Base-by-base conservation (phyloP, 2,329 filamentous ascomycete genomes). In the Fusarium anguioides region DNA sequence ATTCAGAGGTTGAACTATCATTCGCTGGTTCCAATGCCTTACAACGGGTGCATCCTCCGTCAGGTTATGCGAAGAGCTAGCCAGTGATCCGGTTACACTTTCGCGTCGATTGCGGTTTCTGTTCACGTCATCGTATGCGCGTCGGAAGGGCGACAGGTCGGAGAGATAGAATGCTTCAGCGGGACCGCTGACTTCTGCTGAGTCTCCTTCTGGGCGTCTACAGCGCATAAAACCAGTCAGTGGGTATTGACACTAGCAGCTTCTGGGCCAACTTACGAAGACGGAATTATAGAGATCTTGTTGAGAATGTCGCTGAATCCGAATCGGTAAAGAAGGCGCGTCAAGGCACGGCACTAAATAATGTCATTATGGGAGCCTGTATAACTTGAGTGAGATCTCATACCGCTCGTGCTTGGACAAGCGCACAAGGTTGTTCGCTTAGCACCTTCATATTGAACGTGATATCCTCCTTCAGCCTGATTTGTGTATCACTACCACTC, bases 361-460 rank as follows among this genome's bases (percentile, higher is more conserved):
- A 15, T 37, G 1, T 44, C 8, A 44, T 14, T 7, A 29, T 14
- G n/a, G n/a, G n/a, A n/a, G n/a, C n/a, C n/a, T n/a, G n/a, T n/a
- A n/a, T n/a, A n/a, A n/a, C n/a, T n/a, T n/a, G n/a, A 4, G 8
- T 3, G 12, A 4, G 24, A 15, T 9, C 1, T 18, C 8, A 6
- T 10, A 44, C 24, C 15, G 24, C 41, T 20, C 41, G 41, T 20
- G n/a, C 9, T 1, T n/a, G n/a, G 2, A 44, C 8, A 11, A 3
- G 14, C 4, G n/a, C 41, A 11, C 24, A 18, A 11, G 12, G 15
- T 7, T 44, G 41, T 5, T 29, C 41, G 10, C 24, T 29, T 4
- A 44, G 12, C 12, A 29, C n/a, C 24, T 15, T 29, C n/a, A 44
- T 44, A 5, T 26, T 44, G 6, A 44, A 44, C 12, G 15, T 8